Evolutionary conservation across 148 eudicot species (phyloP), one percentile per base, ranked within the genome.

Genomic region (Polygonum maritimum): DNA sequence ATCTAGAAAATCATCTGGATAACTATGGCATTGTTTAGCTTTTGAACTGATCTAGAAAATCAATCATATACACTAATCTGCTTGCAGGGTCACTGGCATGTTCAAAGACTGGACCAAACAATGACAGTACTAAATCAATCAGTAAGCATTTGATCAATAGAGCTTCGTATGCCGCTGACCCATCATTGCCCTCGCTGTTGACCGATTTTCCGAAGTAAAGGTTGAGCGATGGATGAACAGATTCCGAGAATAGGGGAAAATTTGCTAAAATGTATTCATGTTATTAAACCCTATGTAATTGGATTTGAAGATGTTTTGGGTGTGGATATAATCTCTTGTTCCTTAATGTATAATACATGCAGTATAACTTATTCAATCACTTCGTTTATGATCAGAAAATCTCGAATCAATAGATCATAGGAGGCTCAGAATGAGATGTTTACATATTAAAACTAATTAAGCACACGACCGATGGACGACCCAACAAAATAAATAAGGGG

Each of bases 161-260:
- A 26, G 26, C 3, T 58, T 7, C 14, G 36, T 4, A 26, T 4
- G 12, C 3, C 2, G 67, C 5, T 6, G 35, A 7, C 26, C 22
- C 22, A 26, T 65, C 19, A 5, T 65, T 3, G 41, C 33, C n/a
- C 18, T 39, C 41, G 41, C 41, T 18, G 70, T 35, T 15, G 41
- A 65, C 70, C 41, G 14, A 65, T 65, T 65, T 65, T 65, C 70
- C 70, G 41, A 35, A 65, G 70, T 33, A 65, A 65, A 65, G 70
- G 70, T 65, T 35, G 70, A 14, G 7, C 57, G 19, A 52, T 52
- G 26, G 19, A 65, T 65, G 6, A 62, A 8, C 16, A 62, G 41
- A 39, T 39, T 39, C 7, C 41, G 41, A 39, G 36, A 26, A 3
- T 2, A 13, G 69, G 9, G 15, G 38, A 13, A 11, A 11, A 7